Percentiles rank a stretch among this genome's conserved stretches.
Conservation (phyloP, 169 alveolate species). For the Babesia bigemina region DNA sequence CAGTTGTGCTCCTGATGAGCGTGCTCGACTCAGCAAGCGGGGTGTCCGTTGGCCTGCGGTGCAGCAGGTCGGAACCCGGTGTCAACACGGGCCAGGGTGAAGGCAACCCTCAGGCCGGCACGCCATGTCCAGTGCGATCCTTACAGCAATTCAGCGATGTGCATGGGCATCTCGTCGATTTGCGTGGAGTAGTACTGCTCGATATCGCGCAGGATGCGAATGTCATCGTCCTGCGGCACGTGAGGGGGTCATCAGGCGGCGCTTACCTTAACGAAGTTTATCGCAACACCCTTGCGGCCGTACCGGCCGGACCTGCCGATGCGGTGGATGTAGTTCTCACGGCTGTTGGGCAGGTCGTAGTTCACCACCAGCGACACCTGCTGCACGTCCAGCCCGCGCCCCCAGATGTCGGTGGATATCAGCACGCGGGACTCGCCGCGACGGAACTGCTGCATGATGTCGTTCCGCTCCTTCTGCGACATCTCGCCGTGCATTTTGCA, state of each 20-base stretch:
- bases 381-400: conserved; percentile 99
- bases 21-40: no score
- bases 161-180: conserved; percentile 99
- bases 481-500: conserved; percentile 97
- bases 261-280: conserved; percentile 92
- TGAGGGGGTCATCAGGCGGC: neutral
- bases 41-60: no score
- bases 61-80: no score
- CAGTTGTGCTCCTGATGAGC: no score
- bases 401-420: conserved; percentile 99
- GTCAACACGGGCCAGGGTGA: no score
- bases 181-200: conserved; percentile 97
- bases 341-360: conserved; percentile 97
- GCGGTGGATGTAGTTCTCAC: conserved; percentile 97
- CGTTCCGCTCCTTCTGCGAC: conserved; percentile 97
- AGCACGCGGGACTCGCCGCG: conserved; percentile 94
- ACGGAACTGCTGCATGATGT: conserved; percentile 96
- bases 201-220: conserved; percentile 93
- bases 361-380: conserved; percentile 97
- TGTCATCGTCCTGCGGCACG: conserved; percentile 89
- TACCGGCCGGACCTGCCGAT: conserved; percentile 99
- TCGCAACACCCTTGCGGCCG: conserved; percentile 99
- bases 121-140: conserved; percentile 4
- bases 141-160: conserved; percentile 68
- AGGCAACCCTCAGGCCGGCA: no score